Conservation (phyloP, 2,329 filamentous ascomycete species). For the Trichocomaceae sp. region DNA sequence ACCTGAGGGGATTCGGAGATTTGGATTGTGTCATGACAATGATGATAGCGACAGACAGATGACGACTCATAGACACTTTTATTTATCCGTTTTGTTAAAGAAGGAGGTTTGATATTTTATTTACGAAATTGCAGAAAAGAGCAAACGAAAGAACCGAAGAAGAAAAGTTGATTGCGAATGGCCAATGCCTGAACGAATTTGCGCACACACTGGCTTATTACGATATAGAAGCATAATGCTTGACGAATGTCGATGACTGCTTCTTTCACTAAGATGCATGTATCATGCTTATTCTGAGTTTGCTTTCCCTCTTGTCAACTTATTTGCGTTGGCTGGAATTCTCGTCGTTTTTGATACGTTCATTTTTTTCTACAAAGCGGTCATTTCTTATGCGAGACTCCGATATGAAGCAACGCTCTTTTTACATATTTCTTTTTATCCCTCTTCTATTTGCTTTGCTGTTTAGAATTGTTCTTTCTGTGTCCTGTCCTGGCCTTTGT, state of each 20-base stretch:
- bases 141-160: not conserved
- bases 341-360: not conserved
- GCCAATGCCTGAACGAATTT: not conserved
- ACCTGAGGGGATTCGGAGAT: constrained; percentile 6
- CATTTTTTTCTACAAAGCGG: not conserved
- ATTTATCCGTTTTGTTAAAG: not conserved
- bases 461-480: not conserved
- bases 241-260: constrained; percentile 3
- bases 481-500: not conserved
- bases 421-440: not conserved
- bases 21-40: constrained; percentile 4
- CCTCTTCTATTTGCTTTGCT: not conserved
- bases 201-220: not conserved
- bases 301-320: not conserved
- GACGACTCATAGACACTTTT: constrained; percentile 6
- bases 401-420: constrained; percentile 6
- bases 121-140: not conserved
- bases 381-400: constrained; percentile 1
- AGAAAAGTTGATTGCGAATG: not conserved
- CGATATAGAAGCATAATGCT: constrained; percentile 8
- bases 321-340: not conserved
- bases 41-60: constrained; percentile 4
- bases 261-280: constrained; percentile 9
- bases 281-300: constrained; percentile 2
- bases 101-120: not conserved